Conservation (phyloP, 23 red algal genomes). For the Agarophyton chilense region DNA sequence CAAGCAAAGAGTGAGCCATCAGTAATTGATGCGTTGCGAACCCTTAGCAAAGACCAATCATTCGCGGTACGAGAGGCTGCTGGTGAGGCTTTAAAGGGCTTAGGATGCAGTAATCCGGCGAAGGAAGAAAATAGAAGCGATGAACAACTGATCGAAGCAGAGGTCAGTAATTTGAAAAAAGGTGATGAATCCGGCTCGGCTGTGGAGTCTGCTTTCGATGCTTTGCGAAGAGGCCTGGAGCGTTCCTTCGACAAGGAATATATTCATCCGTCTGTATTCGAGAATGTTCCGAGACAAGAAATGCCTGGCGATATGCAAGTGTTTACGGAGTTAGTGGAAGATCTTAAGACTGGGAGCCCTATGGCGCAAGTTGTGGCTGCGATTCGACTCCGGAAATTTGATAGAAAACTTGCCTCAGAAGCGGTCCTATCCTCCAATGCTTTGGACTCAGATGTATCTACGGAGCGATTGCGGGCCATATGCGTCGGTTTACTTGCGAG, state of each 20-base stretch:
- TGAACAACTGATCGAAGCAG: slow-evolving; percentile 43
- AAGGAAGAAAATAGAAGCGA: slow-evolving; percentile 36
- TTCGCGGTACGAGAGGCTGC: slow-evolving; percentile 67
- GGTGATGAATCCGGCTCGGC: slow-evolving; percentile 36
- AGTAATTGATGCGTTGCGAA: slow-evolving; percentile 58
- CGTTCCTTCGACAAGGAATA: slow-evolving; percentile 64
- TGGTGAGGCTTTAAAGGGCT: neutral
- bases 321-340: slow-evolving; percentile 13
- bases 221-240: slow-evolving; percentile 50
- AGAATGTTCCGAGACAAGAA: neutral
- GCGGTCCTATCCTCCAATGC: slow-evolving; percentile 11
- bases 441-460: slow-evolving; percentile 3
- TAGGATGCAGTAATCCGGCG: slow-evolving; percentile 20
- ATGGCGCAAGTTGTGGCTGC: slow-evolving; percentile 36
- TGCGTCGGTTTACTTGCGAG: slow-evolving; percentile 43
- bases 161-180: slow-evolving; percentile 57
- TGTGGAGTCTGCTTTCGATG: slow-evolving; percentile 40
- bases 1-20: slow-evolving; percentile 29
- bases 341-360: slow-evolving; percentile 39
- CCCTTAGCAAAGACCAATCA: slow-evolving; percentile 50
- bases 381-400: slow-evolving; percentile 42
- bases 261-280: neutral
- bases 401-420: slow-evolving; percentile 19
- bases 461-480: slow-evolving; percentile 35
- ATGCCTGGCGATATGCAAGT: neutral